These are phyloP conservation scores for Colletotrichum camelliae DNA, from an alignment of 2,329 filamentous ascomycete genomes.

Conservation along the genomic window DNA sequence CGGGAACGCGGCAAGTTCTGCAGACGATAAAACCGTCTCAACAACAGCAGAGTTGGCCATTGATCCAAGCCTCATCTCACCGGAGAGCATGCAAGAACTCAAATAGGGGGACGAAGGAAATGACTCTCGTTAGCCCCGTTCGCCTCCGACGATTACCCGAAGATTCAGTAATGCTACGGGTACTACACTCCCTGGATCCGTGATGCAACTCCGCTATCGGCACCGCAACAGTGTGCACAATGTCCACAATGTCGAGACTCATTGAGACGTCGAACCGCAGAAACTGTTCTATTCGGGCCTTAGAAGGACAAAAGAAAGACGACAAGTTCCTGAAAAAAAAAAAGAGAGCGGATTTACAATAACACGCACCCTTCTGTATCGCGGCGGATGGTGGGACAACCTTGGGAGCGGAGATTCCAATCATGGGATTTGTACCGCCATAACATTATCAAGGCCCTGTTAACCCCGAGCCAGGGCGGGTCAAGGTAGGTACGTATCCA, in stretches of 20 bases:
- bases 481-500: neutral
- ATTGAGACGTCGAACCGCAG: neutral
- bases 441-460: neutral
- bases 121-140: neutral
- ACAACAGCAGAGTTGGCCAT: neutral
- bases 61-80: neutral
- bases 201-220: neutral
- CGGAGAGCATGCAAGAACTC: neutral
- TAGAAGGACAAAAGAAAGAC: neutral
- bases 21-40: no score
- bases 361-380: neutral
- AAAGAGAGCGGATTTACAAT: neutral
- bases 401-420: neutral
- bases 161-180: neutral
- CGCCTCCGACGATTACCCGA: neutral
- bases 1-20: neutral
- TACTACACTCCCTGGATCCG: neutral
- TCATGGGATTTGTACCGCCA: neutral
- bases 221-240: neutral
- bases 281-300: neutral
- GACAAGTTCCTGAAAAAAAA: neutral
- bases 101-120: rapidly evolving
- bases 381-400: neutral
- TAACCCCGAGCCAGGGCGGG: neutral
- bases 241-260: neutral